These are phyloP conservation scores for Micractinium conductrix DNA, from an alignment of 139 green algal genomes.

Conservation along the genomic window DNA sequence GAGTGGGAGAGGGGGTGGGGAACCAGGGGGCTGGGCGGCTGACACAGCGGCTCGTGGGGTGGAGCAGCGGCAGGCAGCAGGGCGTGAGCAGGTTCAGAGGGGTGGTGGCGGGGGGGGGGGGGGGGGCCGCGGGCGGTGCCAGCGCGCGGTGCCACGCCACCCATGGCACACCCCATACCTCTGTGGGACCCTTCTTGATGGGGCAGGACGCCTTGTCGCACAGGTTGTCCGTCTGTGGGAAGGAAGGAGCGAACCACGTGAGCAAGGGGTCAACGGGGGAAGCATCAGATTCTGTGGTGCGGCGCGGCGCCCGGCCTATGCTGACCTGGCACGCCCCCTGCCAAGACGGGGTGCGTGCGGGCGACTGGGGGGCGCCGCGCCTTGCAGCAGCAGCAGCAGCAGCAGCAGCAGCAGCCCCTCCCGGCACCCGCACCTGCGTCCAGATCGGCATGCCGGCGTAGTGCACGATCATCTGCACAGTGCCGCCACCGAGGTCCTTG, in stretches of 20 bases:
- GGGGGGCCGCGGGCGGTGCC: background rate
- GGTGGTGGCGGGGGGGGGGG: background rate
- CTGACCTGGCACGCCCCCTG: background rate
- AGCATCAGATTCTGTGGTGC: background rate
- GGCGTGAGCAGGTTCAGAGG: background rate
- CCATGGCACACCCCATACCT: background rate
- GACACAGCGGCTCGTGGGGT: no score
- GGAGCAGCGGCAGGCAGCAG: background rate
- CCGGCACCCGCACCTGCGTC: background rate
- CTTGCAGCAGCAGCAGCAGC: background rate
- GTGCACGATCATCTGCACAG: conserved; percentile 20
- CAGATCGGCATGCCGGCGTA: conserved; percentile 33
- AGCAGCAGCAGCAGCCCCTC: background rate
- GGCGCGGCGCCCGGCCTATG: background rate
- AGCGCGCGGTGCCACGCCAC: background rate
- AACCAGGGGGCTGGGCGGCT: background rate
- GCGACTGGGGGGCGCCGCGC: no score
- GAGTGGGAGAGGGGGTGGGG: no score
- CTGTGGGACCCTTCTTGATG: background rate
- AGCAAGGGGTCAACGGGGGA: background rate
- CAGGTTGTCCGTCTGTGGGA: conserved; percentile 17
- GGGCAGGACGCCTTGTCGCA: conserved; percentile 22
- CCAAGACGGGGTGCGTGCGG: no score
- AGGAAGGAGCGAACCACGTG: background rate
- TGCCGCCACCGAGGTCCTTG: background rate